Base-by-base conservation (phyloP, 1,139 yeast genomes). In the Debaryomycetaceae sp. region DNA sequence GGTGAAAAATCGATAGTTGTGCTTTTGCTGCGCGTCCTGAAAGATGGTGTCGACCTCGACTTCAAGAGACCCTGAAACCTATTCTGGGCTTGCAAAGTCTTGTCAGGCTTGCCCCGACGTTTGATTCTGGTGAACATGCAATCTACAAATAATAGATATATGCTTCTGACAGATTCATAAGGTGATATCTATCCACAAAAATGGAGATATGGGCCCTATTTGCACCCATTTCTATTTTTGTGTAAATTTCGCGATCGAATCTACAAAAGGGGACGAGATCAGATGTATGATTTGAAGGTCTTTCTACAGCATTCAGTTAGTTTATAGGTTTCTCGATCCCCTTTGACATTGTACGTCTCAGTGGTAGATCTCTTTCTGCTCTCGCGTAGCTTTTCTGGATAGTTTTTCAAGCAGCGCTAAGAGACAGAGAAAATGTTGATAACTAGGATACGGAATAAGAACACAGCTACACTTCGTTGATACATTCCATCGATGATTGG, bases 21-120 rank as follows among this genome's bases (percentile, higher is more conserved):
- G 11, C 23, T 20, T 6, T 39, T 37, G 7, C 29, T 20, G 13
- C n/a, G 29, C 7, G 29, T n/a, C 9, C 23, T 31, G 23, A 39
- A 27, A 9, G 37, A 17, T 17, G 41, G 41, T 6, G 41, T 34
- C 3, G 41, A 39, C 11, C 20, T 39, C 4, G 41, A 39, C 34
- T 22, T 34, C n/a, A 36, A n/a, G 8, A 36, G n/a, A 3, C 24
- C 24, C 8, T 34, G 36, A 7, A 34, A 34, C 31, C 31, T 7
- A 7, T 8, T 7, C 11, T 7, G 8, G 4, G 11, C 31, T 8
- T 27, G 31, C 31, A 27, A 4, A 27, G 8, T 7, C 11, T 11
- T 11, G 8, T 27, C 31, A 27, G 31, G 8, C 8, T 27, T 27
- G 11, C 11, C 31, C 31, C 31, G 31, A 11, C 11, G 11, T 27